phyloP scores from a whole-genome alignment of 2,329 filamentous ascomycete species.

The Penicillium aurantiogriseum region DNA sequence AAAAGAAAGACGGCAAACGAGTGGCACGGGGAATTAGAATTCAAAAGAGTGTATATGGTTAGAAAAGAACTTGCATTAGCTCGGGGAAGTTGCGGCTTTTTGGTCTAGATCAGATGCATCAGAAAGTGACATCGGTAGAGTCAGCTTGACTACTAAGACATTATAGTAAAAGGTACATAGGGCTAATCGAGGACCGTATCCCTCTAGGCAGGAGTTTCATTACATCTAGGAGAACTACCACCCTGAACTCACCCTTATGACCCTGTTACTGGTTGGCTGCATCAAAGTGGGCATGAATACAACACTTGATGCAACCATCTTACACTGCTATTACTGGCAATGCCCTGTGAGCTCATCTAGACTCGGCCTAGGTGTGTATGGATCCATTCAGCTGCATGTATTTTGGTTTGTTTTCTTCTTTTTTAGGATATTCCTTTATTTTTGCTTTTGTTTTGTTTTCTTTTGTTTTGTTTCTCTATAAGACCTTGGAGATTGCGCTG shows the following conservation, averaged over 20 bases:
- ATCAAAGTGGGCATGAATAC: constrained; percentile 17
- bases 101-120: constrained; percentile 24
- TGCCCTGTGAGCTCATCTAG: constrained; percentile 12
- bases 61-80: constrained; percentile 11
- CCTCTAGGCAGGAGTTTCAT: constrained; percentile 23
- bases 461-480: background rate
- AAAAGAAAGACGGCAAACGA: constrained; percentile 12
- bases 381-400: constrained; percentile 2
- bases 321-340: constrained; percentile 17
- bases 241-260: constrained; percentile 17
- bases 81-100: constrained; percentile 9
- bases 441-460: background rate
- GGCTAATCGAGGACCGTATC: constrained; percentile 13
- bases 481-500: background rate
- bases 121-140: constrained; percentile 4
- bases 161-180: background rate
- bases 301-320: constrained; percentile 19
- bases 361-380: background rate
- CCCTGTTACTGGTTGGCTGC: constrained; percentile 18
- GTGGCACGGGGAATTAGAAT: constrained; percentile 11
- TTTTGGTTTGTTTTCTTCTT: background rate
- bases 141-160: background rate
- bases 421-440: background rate
- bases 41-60: constrained; percentile 12
- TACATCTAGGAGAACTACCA: constrained; percentile 22